phyloP scores from a whole-genome alignment of 768 basidiomycete genomes.

The Suillus plorans region DNA sequence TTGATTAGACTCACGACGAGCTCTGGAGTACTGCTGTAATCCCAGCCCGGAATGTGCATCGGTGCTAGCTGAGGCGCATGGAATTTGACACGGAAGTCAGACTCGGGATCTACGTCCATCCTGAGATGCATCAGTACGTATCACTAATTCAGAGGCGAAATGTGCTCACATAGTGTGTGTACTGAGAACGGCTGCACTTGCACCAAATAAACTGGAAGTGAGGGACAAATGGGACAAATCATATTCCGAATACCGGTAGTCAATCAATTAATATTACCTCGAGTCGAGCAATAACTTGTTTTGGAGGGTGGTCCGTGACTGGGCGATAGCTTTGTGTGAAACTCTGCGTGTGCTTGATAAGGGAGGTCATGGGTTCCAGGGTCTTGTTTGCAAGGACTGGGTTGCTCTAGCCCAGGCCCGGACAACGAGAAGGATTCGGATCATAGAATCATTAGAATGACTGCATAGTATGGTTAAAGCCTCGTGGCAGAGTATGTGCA shows the following conservation, averaged over 20 bases:
- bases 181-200: not conserved
- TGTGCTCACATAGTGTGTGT: conserved; percentile 7
- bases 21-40: conserved; percentile 25
- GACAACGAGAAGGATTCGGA: not conserved
- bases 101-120: conserved; percentile 19
- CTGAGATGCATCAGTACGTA: not conserved
- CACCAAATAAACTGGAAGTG: not conserved
- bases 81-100: conserved; percentile 26
- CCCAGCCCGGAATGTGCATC: conserved; percentile 26
- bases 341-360: not conserved
- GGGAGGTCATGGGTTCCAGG: conserved; percentile 5
- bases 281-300: not conserved
- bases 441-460: not conserved
- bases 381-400: not conserved
- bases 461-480: conserved; percentile 4
- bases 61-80: conserved; percentile 31
- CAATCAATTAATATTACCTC: conserved; percentile 7
- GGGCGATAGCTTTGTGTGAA: conserved; percentile 6
- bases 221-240: not conserved
- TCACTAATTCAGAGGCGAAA: not conserved
- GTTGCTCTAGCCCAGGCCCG: not conserved
- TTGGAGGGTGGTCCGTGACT: conserved; percentile 4
- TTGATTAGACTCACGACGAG: conserved; percentile 24
- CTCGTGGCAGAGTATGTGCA: not conserved
- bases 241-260: not conserved